Evolutionary conservation across 345 rosid species (phyloP).

Genomic region (Clausena lansium): DNA sequence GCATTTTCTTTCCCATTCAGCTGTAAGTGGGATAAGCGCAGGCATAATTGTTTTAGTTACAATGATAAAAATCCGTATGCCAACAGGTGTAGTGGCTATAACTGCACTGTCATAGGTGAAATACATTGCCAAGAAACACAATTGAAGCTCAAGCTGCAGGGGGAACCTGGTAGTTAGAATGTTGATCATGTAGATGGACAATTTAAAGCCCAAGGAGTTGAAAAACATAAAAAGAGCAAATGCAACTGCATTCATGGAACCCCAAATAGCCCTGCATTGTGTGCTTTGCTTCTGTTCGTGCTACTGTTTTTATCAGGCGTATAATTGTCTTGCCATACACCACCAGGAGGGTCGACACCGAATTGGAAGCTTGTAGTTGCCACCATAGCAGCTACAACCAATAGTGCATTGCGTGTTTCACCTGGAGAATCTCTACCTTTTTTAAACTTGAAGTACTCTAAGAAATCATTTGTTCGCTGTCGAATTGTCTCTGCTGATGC

Average conservation of each 20-base stretch:
- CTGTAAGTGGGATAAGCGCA: conserved; percentile 4
- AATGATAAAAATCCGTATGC: conserved; percentile 20
- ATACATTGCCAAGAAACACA: conserved; percentile 38
- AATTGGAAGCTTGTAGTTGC: conserved; percentile 55
- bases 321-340: conserved; percentile 51
- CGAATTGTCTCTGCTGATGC: conserved; percentile 24
- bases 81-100: conserved; percentile 26
- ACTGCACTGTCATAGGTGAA: conserved; percentile 35
- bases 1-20: neutral
- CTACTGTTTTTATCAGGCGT: conserved; percentile 7
- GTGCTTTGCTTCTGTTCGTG: conserved; percentile 20
- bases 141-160: conserved; percentile 46
- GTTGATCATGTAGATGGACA: conserved; percentile 36
- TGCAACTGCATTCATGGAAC: conserved; percentile 7
- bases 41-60: conserved; percentile 28
- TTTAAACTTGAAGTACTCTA: conserved; percentile 55
- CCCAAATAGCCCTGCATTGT: conserved; percentile 46
- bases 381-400: conserved; percentile 49
- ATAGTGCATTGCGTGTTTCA: conserved; percentile 37
- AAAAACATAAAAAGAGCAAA: conserved; percentile 39
- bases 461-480: conserved; percentile 16
- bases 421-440: conserved; percentile 46
- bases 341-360: conserved; percentile 53
- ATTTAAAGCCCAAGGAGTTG: conserved; percentile 46
- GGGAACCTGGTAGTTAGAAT: conserved; percentile 52